Conservation (phyloP, 1,284 basidiomycete genomes). For the Apiotrichum domesticum region DNA sequence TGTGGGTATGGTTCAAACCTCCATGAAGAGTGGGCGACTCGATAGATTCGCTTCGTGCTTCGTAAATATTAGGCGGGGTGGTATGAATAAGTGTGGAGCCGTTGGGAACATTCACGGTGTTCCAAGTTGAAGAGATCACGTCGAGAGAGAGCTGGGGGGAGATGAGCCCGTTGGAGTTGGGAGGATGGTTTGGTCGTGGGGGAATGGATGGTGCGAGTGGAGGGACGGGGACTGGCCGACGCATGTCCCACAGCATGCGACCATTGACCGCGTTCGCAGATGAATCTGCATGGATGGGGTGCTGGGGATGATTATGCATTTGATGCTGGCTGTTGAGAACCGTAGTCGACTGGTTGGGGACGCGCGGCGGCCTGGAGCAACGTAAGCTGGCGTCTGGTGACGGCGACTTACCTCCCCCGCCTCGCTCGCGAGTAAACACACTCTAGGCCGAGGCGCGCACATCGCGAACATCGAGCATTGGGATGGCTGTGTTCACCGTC, state of each 20-base stretch:
- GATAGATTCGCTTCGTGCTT: neutral
- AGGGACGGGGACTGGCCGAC: neutral
- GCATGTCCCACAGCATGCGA: neutral
- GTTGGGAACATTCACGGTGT: neutral
- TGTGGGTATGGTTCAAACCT: neutral
- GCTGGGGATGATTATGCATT: neutral
- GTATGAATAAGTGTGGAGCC: neutral
- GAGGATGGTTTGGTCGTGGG: neutral
- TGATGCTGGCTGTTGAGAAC: neutral
- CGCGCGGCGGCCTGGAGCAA: neutral
- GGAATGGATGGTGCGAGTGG: neutral
- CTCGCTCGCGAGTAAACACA: slow-evolving; percentile 13
- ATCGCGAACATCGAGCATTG: slow-evolving; percentile 12
- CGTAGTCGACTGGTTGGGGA: neutral
- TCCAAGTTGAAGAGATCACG: neutral
- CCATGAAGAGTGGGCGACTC: neutral
- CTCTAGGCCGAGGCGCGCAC: slow-evolving; percentile 9
- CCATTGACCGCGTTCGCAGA: neutral
- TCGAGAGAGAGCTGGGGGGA: neutral
- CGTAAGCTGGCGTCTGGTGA: too few species aligned
- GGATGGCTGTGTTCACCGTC: slow-evolving; percentile 13
- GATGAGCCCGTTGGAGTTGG: neutral
- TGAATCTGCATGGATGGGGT: neutral
- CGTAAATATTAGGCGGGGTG: neutral
- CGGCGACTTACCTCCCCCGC: slow-evolving; percentile 8